Conservation (phyloP, 805 yeast genomes). For the Clavispora phyllophila region DNA sequence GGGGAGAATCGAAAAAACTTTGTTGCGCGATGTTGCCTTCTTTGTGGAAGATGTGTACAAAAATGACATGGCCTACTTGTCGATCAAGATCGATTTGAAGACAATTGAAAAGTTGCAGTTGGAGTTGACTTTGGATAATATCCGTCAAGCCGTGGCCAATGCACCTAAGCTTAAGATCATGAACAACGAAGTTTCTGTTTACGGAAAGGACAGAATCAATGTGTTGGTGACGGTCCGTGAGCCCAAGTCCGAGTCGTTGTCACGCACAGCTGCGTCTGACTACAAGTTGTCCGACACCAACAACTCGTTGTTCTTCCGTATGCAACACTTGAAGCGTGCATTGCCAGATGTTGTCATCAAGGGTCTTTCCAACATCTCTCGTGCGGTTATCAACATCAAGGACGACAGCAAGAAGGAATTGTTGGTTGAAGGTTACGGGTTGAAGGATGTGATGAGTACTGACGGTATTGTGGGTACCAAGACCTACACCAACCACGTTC, state of each 20-base stretch:
- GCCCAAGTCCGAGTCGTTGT: slow-evolving; percentile 31
- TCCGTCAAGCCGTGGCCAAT: slow-evolving; percentile 70
- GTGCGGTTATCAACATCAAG: slow-evolving; percentile 93
- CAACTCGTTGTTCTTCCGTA: slow-evolving; percentile 70
- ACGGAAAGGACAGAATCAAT: slow-evolving; percentile 61
- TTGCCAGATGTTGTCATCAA: slow-evolving; percentile 87
- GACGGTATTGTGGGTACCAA: slow-evolving; percentile 91
- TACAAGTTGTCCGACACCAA: slow-evolving; percentile 27
- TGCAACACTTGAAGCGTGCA: slow-evolving; percentile 83
- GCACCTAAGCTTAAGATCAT: slow-evolving; percentile 89
- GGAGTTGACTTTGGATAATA: slow-evolving; percentile 81
- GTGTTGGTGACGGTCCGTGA: slow-evolving; percentile 49
- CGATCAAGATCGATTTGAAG: slow-evolving; percentile 73
- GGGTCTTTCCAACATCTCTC: slow-evolving; percentile 84
- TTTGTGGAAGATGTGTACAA: slow-evolving; percentile 93
- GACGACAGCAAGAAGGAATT: slow-evolving; percentile 85
- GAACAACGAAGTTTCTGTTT: slow-evolving; percentile 62
- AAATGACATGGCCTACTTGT: slow-evolving; percentile 69
- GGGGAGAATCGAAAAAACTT: slow-evolving; percentile 93
- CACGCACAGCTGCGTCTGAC: slow-evolving; percentile 31
- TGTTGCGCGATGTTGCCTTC: slow-evolving; percentile 77
- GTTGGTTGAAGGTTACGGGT: slow-evolving; percentile 95
- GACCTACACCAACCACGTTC: slow-evolving; percentile 86
- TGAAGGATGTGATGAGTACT: slow-evolving; percentile 93
- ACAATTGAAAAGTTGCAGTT: slow-evolving; percentile 88